Evolutionary conservation across 495 filamentous ascomycete genomes (phyloP).

Genomic region (Daldinia concentrica): DNA sequence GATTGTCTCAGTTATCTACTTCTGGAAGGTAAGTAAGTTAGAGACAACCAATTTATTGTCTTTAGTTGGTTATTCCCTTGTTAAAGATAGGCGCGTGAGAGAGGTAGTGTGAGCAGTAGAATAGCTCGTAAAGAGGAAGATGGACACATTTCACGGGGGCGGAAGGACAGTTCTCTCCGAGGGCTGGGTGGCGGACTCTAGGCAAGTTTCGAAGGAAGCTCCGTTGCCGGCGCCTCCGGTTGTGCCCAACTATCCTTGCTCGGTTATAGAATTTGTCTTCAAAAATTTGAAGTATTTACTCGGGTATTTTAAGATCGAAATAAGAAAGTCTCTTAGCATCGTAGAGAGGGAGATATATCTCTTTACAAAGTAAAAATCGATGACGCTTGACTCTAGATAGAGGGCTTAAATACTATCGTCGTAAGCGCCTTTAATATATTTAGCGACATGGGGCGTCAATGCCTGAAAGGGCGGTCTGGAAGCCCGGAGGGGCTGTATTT

Average conservation of each 20-base stretch:
- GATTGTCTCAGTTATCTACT: neutral
- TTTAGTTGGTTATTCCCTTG: neutral
- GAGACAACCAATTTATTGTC: neutral
- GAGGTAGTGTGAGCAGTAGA: neutral
- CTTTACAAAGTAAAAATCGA: neutral
- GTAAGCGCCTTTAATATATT: conserved; percentile 23
- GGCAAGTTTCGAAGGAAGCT: neutral
- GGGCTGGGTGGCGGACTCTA: conserved; percentile 5
- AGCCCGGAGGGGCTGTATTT: conserved; percentile 4
- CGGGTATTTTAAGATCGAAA: neutral
- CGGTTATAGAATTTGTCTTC: neutral
- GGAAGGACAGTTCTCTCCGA: conserved; percentile 1
- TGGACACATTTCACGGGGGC: neutral
- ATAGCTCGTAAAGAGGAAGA: neutral
- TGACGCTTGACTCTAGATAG: neutral
- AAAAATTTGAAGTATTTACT: neutral
- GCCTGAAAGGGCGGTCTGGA: conserved; percentile 27
- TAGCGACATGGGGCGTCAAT: conserved; percentile 12
- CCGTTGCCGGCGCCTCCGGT: conserved; percentile 6
- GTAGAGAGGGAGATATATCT: neutral
- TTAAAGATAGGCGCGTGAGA: neutral
- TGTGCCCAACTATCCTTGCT: neutral
- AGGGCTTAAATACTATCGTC: conserved; percentile 17
- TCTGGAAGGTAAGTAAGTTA: neutral
- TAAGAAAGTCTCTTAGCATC: neutral